Conservation (phyloP, 2,329 filamentous ascomycete genomes). For the Penicillium sp. region DNA sequence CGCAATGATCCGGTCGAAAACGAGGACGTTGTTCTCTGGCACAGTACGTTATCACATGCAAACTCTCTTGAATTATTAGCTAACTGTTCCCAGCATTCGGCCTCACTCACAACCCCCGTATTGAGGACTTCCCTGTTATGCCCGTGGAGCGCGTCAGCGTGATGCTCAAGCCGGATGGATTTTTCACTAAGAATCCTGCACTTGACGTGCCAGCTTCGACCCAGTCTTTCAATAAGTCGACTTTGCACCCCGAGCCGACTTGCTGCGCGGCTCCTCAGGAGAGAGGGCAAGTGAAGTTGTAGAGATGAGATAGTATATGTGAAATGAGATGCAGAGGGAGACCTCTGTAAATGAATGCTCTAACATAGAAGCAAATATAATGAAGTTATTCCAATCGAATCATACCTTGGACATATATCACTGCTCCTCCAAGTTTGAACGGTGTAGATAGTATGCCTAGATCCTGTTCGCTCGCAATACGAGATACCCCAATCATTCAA, state of each 20-base stretch:
- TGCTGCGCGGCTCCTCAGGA: conserved; percentile 24
- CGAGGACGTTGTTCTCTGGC: conserved; percentile 42
- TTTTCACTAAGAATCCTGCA: conserved; percentile 52
- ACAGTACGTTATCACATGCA: conserved; percentile 29
- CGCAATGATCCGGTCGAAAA: conserved; percentile 51
- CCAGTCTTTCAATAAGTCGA: conserved; percentile 43
- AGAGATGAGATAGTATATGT: conserved; percentile 5
- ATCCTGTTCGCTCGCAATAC: too few species aligned
- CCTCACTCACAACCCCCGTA: conserved; percentile 62
- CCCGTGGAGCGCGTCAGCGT: conserved; percentile 55
- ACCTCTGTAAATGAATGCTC: not conserved
- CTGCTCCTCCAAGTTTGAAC: too few species aligned
- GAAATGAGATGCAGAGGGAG: not conserved
- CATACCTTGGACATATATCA: too few species aligned
- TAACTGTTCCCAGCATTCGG: conserved; percentile 41
- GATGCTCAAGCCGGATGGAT: conserved; percentile 50
- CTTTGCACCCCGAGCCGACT: conserved; percentile 30
- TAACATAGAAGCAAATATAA: not conserved
- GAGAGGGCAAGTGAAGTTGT: conserved; percentile 28
- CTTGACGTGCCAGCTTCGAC: conserved; percentile 45
- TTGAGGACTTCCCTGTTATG: conserved; percentile 68
- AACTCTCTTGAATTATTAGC: not conserved
- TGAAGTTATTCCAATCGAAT: not conserved
- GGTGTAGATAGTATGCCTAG: too few species aligned
- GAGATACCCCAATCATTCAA: too few species aligned